Base-by-base conservation (phyloP, 371 early-diverging fungal species). In the Actinomucor elegans region DNA sequence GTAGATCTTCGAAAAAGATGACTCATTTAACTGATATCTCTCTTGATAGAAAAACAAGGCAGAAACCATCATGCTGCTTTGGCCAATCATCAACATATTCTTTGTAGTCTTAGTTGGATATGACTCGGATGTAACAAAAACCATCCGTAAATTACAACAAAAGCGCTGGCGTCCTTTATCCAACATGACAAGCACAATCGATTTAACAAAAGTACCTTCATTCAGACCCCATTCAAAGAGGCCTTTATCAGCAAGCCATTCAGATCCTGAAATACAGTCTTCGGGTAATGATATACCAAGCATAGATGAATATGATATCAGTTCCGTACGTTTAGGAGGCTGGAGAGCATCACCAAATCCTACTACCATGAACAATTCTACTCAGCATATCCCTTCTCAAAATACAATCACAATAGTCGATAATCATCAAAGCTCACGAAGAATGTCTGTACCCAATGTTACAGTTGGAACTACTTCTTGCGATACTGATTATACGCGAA, bases 101-200 rank as follows among this genome's bases (percentile, higher is more conserved):
- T 64, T 75, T 44, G 57, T 72, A 23, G 17, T 67, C 3, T 47
- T 75, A 11, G 59, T 75, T 12, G 76, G 76, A 4, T 70, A 75
- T n/a, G 76, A 75, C 46, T 59, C 68, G 5, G 76, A 75, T 45
- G 50, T 75, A 4, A 61, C 69, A 8, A 57, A 62, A 33, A 45
- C 61, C 1, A 62, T 73, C 10, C 52, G 62, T 14, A 42, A 55
- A 48, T 29, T 69, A 11, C 61, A 51, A 29, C 47, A 48, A 26
- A 50, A 41, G 15, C 48, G 29, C 24, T 57, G 66, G 61, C 42
- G 38, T 26, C 20, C 31, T 18, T 5, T 46, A 1, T 53, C 59
- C 7, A 38, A 24, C n/a, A 49, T 45, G 43, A 33, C 61, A 24
- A 53, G 50, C 11, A 55, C 49, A 0, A 37, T 60, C 20, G 61